A percentile compares a stretch with the other conserved stretches of the same genome.
These are phyloP conservation scores for Carex myosuroides DNA, from an alignment of 176 grass and related monocot genomes.

Conservation along the genomic window DNA sequence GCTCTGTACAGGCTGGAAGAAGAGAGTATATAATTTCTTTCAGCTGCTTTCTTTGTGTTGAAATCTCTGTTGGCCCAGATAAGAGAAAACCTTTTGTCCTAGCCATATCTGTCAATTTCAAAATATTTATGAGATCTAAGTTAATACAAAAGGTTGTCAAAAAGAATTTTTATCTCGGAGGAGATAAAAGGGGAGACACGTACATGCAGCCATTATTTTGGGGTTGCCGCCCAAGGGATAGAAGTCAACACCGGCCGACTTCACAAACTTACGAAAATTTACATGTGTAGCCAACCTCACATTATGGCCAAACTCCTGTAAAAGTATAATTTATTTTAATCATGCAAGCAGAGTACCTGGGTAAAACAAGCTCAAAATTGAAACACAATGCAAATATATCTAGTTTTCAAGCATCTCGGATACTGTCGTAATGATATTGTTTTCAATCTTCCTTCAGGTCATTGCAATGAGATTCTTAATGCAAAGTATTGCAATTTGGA, in stretches of 20 bases:
- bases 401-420: not conserved
- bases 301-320: constrained; percentile 96
- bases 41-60: constrained; percentile 77
- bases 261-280: constrained; percentile 93
- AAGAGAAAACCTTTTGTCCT: constrained; percentile 94
- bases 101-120: constrained; percentile 66
- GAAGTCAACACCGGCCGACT: constrained; percentile 83
- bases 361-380: not conserved
- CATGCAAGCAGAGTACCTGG: not conserved
- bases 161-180: constrained; percentile 25
- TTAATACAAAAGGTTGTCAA: not conserved
- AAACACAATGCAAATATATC: not conserved
- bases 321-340: not conserved
- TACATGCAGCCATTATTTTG: constrained; percentile 82
- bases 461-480: not conserved
- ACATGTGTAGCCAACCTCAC: constrained; percentile 95
- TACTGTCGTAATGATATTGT: not conserved
- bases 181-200: constrained; percentile 28
- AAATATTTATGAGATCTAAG: not conserved
- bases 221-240: constrained; percentile 97
- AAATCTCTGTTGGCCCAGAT: constrained; percentile 73
- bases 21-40: constrained; percentile 97
- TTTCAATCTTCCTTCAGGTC: not conserved
- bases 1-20: constrained; percentile 90
- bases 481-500: not conserved